A percentile compares a stretch with the other conserved stretches of the same genome.
These are phyloP conservation scores for Hypoxylon cercidicola DNA, from an alignment of 495 filamentous ascomycete species.

Conservation along the genomic window DNA sequence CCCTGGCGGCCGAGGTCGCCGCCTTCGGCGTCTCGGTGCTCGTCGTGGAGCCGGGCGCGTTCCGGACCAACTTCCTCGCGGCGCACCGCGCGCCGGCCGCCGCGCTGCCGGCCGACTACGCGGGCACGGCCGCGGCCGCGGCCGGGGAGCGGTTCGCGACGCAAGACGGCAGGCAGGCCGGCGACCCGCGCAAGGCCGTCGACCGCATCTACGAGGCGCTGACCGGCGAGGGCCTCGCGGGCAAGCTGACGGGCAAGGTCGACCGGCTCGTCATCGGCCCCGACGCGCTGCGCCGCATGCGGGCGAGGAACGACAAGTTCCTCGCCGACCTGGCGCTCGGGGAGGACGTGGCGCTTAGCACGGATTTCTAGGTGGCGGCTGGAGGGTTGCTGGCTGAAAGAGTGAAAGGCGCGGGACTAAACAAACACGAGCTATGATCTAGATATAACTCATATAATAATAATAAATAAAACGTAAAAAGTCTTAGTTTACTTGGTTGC, in stretches of 20 bases:
- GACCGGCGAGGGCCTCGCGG: slow-evolving; percentile 45
- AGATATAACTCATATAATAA: not conserved
- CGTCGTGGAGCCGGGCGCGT: slow-evolving; percentile 57
- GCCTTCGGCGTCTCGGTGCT: slow-evolving; percentile 51
- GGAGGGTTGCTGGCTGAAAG: not conserved
- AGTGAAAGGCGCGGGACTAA: not conserved
- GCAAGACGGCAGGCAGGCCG: slow-evolving; percentile 47
- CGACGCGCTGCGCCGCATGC: slow-evolving; percentile 9
- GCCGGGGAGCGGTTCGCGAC: too few relatives aligned
- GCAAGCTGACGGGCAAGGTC: slow-evolving; percentile 26
- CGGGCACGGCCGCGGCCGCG: slow-evolving; percentile 25
- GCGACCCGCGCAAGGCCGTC: slow-evolving; percentile 55
- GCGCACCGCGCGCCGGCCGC: slow-evolving; percentile 20
- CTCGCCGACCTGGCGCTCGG: slow-evolving; percentile 24
- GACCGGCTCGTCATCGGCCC: slow-evolving; percentile 17
- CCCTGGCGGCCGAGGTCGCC: slow-evolving; percentile 53
- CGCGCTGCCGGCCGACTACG: slow-evolving; percentile 37
- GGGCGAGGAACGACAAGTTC: slow-evolving; percentile 26
- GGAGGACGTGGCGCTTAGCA: slow-evolving; percentile 33
- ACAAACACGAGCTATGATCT: not conserved
- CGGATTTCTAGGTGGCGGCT: slow-evolving; percentile 5
- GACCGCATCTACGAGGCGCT: slow-evolving; percentile 53
- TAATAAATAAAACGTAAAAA: too few relatives aligned
- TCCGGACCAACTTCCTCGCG: slow-evolving; percentile 46
- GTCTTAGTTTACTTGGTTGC: too few relatives aligned